Conservation (phyloP, 148 eudicot genomes). For the Rhododendron kiyosumense region DNA sequence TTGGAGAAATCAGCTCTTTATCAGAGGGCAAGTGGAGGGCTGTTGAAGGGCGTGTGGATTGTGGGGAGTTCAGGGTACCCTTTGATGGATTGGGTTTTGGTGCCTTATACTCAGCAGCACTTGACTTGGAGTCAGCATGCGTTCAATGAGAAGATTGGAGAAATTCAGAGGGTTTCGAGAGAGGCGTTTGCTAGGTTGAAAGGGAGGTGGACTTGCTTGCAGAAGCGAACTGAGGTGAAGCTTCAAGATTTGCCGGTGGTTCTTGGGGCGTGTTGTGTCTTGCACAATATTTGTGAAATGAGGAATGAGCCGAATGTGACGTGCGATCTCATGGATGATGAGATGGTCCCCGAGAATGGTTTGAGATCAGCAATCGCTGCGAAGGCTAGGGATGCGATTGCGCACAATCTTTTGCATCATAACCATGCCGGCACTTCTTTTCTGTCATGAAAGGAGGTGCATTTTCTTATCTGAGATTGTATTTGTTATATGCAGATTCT, state of each 20-base stretch:
- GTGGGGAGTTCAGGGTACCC: slow-evolving; percentile 77
- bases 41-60: slow-evolving; percentile 65
- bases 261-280: slow-evolving; percentile 87
- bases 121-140: slow-evolving; percentile 89
- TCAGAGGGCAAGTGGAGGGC: slow-evolving; percentile 69
- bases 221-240: slow-evolving; percentile 80
- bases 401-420: slow-evolving; percentile 83
- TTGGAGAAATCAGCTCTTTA: slow-evolving; percentile 72
- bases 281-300: slow-evolving; percentile 90
- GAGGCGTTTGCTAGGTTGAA: slow-evolving; percentile 81
- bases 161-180: slow-evolving; percentile 40
- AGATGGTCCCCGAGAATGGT: slow-evolving; percentile 62
- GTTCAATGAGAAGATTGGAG: slow-evolving; percentile 84
- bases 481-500: background rate
- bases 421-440: slow-evolving; percentile 85
- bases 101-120: slow-evolving; percentile 67
- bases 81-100: slow-evolving; percentile 82
- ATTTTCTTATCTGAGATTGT: slow-evolving; percentile 1
- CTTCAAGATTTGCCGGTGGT: slow-evolving; percentile 85
- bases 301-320: slow-evolving; percentile 44
- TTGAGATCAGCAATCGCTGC: slow-evolving; percentile 51
- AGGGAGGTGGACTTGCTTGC: slow-evolving; percentile 88
- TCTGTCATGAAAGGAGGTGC: slow-evolving; percentile 23
- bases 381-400: slow-evolving; percentile 75
- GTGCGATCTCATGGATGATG: slow-evolving; percentile 67